Evolutionary conservation across 164 flowering plant species (phyloP).

Genomic region (Vitis amurensis): DNA sequence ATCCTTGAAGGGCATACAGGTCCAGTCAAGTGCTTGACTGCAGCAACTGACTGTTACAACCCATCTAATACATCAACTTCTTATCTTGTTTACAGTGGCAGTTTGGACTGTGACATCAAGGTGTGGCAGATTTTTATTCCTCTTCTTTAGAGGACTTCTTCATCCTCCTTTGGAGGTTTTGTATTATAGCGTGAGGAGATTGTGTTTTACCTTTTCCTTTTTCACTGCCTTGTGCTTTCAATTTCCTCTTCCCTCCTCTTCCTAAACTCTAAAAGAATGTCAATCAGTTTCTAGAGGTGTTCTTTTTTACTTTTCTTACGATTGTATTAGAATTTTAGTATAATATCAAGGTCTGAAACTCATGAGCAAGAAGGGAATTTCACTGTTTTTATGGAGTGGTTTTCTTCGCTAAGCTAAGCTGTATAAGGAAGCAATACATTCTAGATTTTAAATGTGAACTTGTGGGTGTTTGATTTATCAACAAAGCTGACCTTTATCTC

Average conservation of each 20-base stretch:
- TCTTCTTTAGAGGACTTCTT: constrained; percentile 11
- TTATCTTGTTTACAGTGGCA: constrained; percentile 64
- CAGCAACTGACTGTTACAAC: constrained; percentile 20
- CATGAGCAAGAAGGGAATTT: neutral
- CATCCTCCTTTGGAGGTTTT: neutral
- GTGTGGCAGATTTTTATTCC: constrained; percentile 64
- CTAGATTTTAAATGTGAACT: neutral
- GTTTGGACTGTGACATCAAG: constrained; percentile 79
- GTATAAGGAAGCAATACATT: neutral
- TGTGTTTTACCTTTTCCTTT: neutral
- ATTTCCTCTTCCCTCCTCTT: neutral
- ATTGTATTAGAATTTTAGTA: neutral
- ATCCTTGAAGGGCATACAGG: constrained; percentile 80
- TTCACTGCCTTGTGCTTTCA: neutral
- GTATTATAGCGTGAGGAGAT: neutral
- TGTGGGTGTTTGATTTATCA: neutral
- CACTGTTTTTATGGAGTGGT: neutral
- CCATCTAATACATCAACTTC: constrained; percentile 13
- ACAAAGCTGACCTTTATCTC: neutral
- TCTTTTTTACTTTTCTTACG: neutral
- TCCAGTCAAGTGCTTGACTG: constrained; percentile 80
- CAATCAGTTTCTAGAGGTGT: neutral
- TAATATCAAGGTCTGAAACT: neutral
- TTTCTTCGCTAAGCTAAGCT: too few species aligned
- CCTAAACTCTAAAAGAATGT: neutral